phyloP scores from a whole-genome alignment of 2,329 filamentous ascomycete species.

The Penicillium sp. region DNA sequence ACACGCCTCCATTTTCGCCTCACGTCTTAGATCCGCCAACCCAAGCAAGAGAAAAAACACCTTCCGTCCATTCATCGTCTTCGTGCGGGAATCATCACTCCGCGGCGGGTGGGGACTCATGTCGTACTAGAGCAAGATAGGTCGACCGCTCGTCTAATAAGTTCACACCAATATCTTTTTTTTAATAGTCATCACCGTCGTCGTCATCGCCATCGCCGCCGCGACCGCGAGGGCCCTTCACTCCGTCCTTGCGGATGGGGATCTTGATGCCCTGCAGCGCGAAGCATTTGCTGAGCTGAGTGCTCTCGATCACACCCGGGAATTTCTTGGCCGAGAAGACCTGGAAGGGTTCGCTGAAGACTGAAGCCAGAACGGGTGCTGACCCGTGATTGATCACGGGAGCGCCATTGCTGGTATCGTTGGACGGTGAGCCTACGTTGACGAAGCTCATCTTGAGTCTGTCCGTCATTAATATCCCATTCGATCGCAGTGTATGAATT shows the following conservation, averaged over 20 bases:
- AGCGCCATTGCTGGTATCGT: conserved; percentile 38
- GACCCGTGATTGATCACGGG: conserved; percentile 65
- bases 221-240: conserved; percentile 40
- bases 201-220: conserved; percentile 34
- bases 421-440: conserved; percentile 62
- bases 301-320: conserved; percentile 93
- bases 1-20: conserved; percentile 20
- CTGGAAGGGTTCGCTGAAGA: conserved; percentile 83
- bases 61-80: conserved; percentile 7
- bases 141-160: conserved; percentile 1
- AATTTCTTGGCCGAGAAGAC: conserved; percentile 98
- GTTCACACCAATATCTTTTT: not conserved
- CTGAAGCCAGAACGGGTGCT: conserved; percentile 75
- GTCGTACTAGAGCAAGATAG: conserved; percentile 1
- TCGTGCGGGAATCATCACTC: not conserved
- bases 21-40: conserved; percentile 17
- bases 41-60: conserved; percentile 13
- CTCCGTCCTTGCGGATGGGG: conserved; percentile 83
- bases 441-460: conserved; percentile 73
- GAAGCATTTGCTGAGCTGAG: conserved; percentile 84
- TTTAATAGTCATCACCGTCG: conserved; percentile 31
- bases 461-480: not conserved
- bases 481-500: not conserved
- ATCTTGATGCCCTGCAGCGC: conserved; percentile 94
- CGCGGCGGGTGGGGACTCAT: not conserved